Conservation (phyloP, 139 green algal genomes). For the Chara braunii region DNA sequence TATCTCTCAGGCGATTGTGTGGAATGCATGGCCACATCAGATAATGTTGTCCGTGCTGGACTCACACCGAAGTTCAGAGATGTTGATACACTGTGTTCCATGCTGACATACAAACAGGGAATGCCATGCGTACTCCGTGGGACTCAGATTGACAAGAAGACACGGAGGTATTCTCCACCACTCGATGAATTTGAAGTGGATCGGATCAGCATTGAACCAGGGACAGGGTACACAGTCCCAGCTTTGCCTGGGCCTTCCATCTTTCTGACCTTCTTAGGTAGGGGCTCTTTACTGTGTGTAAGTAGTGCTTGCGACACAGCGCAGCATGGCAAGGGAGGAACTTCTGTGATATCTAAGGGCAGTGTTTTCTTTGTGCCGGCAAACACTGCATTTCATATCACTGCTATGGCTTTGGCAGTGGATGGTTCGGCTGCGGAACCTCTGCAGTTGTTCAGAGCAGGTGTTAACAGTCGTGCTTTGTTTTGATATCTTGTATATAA, state of each 20-base stretch:
- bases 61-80: slow-evolving; percentile 91
- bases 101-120: slow-evolving; percentile 77
- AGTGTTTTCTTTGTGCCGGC: too few species aligned
- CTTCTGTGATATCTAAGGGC: too few species aligned
- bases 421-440: too few species aligned
- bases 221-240: slow-evolving; percentile 9
- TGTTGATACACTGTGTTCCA: slow-evolving; percentile 68
- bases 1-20: slow-evolving; percentile 74
- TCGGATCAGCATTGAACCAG: slow-evolving; percentile 10
- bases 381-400: too few species aligned
- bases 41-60: slow-evolving; percentile 95
- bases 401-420: too few species aligned
- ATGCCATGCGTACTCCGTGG: slow-evolving; percentile 39
- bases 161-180: slow-evolving; percentile 62
- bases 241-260: slow-evolving; percentile 29
- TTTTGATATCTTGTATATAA: too few species aligned
- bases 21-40: slow-evolving; percentile 87
- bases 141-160: slow-evolving; percentile 29
- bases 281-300: too few species aligned
- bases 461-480: too few species aligned
- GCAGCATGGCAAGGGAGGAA: too few species aligned
- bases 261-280: slow-evolving; percentile 8
- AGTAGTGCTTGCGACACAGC: too few species aligned
- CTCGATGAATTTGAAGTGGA: slow-evolving; percentile 86
- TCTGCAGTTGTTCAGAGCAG: too few species aligned